A percentile compares a stretch with the other conserved stretches of the same genome.
Conservation (phyloP, 768 basidiomycete genomes). For the Pulveroboletus sp. region DNA sequence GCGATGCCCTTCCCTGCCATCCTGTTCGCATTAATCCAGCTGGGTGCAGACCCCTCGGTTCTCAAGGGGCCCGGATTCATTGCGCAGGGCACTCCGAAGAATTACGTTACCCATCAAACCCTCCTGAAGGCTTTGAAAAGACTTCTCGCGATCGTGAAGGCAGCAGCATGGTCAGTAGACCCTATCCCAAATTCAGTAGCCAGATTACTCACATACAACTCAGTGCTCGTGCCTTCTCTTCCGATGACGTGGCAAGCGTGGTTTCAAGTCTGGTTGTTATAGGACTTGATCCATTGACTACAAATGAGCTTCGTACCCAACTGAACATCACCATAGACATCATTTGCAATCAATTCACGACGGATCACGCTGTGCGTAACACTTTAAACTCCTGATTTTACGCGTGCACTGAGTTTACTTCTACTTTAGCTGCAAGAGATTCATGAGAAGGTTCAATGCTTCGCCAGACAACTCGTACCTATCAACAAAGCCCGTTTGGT, state of each 20-base stretch:
- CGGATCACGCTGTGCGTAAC: constrained; percentile 32
- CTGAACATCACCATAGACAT: constrained; percentile 45
- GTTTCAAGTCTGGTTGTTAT: constrained; percentile 50
- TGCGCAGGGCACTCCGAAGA: constrained; percentile 5
- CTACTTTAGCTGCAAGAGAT: constrained; percentile 44
- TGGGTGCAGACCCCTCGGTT: constrained; percentile 42
- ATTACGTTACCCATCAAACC: constrained; percentile 13
- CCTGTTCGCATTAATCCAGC: constrained; percentile 35
- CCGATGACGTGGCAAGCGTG: constrained; percentile 45
- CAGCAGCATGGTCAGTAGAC: constrained; percentile 44
- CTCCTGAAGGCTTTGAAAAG: constrained; percentile 38
- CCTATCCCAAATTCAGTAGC: neutral
- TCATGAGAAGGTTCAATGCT: constrained; percentile 42
- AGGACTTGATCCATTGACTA: constrained; percentile 50
- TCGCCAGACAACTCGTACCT: constrained; percentile 39
- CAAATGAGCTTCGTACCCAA: constrained; percentile 42
- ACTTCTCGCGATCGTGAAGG: constrained; percentile 39
- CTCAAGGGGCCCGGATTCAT: constrained; percentile 36
- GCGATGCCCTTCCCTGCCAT: constrained; percentile 36
- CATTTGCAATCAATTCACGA: constrained; percentile 36
- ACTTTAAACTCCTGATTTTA: neutral
- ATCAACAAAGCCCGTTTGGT: constrained; percentile 49
- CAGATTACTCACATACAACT: constrained; percentile 12
- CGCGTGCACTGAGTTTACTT: neutral
- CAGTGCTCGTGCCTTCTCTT: constrained; percentile 33